A percentile compares a stretch with the other conserved stretches of the same genome.
phyloP scores from a whole-genome alignment of 2,329 filamentous ascomycete species.

The Bimuria novae-zelandiae region DNA sequence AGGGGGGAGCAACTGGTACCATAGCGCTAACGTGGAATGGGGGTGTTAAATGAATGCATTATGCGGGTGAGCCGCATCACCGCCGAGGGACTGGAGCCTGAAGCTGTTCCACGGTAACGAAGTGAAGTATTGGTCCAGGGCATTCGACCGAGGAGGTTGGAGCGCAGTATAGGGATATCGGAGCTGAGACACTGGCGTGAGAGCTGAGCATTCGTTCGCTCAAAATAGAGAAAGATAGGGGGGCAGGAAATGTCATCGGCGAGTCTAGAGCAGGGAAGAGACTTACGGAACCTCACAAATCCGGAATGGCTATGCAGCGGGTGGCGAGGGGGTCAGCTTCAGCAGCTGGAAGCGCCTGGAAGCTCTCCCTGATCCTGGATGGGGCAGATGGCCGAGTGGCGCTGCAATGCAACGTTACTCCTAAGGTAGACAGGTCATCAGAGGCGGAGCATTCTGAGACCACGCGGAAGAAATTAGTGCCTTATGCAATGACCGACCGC shows the following conservation, averaged over 20 bases:
- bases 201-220: conserved; percentile 11
- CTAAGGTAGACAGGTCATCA: conserved; percentile 10
- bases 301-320: background rate
- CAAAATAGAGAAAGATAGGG: conserved; percentile 9
- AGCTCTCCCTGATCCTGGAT: too few species aligned
- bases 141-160: conserved; percentile 1
- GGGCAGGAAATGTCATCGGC: conserved; percentile 7
- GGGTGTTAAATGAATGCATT: conserved; percentile 7
- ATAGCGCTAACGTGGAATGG: background rate
- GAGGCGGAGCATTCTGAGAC: conserved; percentile 12
- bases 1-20: background rate
- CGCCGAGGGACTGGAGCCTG: conserved; percentile 1
- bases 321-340: conserved; percentile 4
- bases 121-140: conserved; percentile 10
- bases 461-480: background rate
- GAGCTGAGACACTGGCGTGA: conserved; percentile 10
- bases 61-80: conserved; percentile 1
- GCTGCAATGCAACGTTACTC: conserved; percentile 17
- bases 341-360: background rate
- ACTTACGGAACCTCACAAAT: background rate
- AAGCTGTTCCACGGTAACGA: background rate
- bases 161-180: conserved; percentile 7
- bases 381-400: conserved; percentile 1
- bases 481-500: conserved; percentile 2
- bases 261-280: conserved; percentile 5